Conservation (phyloP, 2,329 filamentous ascomycete species). For the Polytolypa hystricis region DNA sequence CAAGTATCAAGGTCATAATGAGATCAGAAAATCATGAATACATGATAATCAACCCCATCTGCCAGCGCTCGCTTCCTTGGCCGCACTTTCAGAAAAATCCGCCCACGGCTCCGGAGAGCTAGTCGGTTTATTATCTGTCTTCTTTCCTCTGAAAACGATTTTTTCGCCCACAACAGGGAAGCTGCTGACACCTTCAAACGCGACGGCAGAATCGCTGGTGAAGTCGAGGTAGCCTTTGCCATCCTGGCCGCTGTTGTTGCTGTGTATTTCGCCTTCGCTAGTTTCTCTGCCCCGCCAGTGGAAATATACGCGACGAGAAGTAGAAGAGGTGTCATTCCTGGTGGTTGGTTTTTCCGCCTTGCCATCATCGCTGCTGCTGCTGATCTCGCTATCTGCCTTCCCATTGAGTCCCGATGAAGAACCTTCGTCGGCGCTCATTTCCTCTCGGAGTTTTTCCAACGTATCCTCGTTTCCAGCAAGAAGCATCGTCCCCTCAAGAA, state of each 20-base stretch:
- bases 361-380: background rate
- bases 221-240: conserved; percentile 12
- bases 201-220: conserved; percentile 4
- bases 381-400: background rate
- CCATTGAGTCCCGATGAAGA: background rate
- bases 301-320: conserved; percentile 10
- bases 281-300: conserved; percentile 12
- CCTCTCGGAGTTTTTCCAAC: conserved; percentile 5
- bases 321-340: background rate
- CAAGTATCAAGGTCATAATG: too few relatives aligned
- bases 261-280: conserved; percentile 7
- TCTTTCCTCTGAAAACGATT: conserved; percentile 10
- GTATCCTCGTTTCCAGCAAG: too few relatives aligned
- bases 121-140: conserved; percentile 6
- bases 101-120: conserved; percentile 8
- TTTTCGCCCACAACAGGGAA: conserved; percentile 9
- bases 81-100: conserved; percentile 5
- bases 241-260: background rate
- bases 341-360: background rate
- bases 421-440: background rate
- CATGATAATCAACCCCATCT: conserved; percentile 8
- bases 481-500: conserved; percentile 13
- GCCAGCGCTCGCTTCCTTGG: background rate
- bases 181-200: conserved; percentile 10
- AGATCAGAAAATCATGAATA: too few relatives aligned